These are phyloP conservation scores for Lasiosphaeriaceae sp. DNA, from an alignment of 495 filamentous ascomycete species.

Conservation along the genomic window DNA sequence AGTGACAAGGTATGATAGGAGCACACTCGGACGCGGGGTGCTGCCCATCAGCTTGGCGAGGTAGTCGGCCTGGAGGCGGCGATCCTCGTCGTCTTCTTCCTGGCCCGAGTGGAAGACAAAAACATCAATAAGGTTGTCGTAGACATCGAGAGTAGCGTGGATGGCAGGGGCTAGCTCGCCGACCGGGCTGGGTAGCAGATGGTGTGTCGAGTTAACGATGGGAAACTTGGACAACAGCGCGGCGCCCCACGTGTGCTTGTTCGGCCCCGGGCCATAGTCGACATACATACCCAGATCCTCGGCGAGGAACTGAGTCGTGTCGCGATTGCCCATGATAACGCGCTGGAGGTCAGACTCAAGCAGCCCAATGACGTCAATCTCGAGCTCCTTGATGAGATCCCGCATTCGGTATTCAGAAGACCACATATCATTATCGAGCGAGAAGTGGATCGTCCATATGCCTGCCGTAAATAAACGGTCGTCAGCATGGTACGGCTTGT, in stretches of 20 bases:
- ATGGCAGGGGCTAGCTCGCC: slow-evolving; percentile 97
- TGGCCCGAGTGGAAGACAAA: slow-evolving; percentile 99
- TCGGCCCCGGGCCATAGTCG: slow-evolving; percentile 94
- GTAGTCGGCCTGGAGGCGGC: slow-evolving; percentile 83
- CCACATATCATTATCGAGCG: slow-evolving; percentile 99
- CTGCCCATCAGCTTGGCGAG: slow-evolving; percentile 84
- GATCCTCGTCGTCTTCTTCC: slow-evolving; percentile 94
- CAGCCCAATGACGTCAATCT: slow-evolving; percentile 91
- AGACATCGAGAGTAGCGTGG: slow-evolving; percentile 88
- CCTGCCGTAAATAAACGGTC: slow-evolving; percentile 85
- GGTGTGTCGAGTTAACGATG: slow-evolving; percentile 94
- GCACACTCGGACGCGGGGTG: slow-evolving; percentile 72
- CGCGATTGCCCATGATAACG: slow-evolving; percentile 99
- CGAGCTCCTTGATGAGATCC: slow-evolving; percentile 85
- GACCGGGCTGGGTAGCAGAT: slow-evolving; percentile 86
- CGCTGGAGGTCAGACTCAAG: slow-evolving; percentile 92
- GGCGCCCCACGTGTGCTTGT: slow-evolving; percentile 98
- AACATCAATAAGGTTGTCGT: slow-evolving; percentile 86
- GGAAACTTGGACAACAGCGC: slow-evolving; percentile 96
- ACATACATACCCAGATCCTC: slow-evolving; percentile 98
- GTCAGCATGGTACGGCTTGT: slow-evolving; percentile 82
- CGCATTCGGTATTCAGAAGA: slow-evolving; percentile 91
- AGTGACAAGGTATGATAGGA: slow-evolving; percentile 90
- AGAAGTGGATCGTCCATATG: slow-evolving; percentile 99
- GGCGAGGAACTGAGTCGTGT: slow-evolving; percentile 91